These are phyloP conservation scores for Alnus rubra DNA, from an alignment of 306 rosid genomes.

Conservation along the genomic window DNA sequence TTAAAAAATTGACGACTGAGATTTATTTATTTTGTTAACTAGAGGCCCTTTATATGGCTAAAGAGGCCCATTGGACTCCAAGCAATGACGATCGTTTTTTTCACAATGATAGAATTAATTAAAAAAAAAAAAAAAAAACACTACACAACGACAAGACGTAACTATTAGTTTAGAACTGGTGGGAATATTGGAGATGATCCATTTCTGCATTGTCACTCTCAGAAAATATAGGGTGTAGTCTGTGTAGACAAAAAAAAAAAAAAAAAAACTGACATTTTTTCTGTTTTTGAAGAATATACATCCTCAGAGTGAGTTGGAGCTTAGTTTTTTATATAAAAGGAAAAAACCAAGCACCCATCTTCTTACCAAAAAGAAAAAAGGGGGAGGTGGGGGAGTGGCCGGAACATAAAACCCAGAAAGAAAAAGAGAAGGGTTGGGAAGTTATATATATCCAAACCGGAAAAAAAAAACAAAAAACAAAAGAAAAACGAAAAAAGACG, in stretches of 20 bases:
- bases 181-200: not conserved
- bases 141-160: too few relatives aligned
- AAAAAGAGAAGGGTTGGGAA: not conserved
- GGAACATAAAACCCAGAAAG: slow-evolving; percentile 2
- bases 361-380: not conserved
- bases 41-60: too few relatives aligned
- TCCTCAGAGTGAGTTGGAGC: slow-evolving; percentile 14
- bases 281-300: slow-evolving; percentile 11
- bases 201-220: not conserved
- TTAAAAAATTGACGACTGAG: too few relatives aligned
- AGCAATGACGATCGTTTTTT: too few relatives aligned
- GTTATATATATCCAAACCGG: not conserved
- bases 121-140: too few relatives aligned
- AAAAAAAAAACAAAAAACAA: not conserved
- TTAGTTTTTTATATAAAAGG: slow-evolving; percentile 47
- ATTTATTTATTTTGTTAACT: too few relatives aligned
- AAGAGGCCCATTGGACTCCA: too few relatives aligned
- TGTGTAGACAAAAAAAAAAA: not conserved
- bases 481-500: not conserved
- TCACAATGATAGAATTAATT: too few relatives aligned
- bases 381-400: not conserved
- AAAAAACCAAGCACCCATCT: slow-evolving; percentile 40
- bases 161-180: too few relatives aligned
- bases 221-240: too few relatives aligned
- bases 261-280: not conserved